Conservation (phyloP, 1,284 basidiomycete genomes). For the Ceratobasidium sp. region DNA sequence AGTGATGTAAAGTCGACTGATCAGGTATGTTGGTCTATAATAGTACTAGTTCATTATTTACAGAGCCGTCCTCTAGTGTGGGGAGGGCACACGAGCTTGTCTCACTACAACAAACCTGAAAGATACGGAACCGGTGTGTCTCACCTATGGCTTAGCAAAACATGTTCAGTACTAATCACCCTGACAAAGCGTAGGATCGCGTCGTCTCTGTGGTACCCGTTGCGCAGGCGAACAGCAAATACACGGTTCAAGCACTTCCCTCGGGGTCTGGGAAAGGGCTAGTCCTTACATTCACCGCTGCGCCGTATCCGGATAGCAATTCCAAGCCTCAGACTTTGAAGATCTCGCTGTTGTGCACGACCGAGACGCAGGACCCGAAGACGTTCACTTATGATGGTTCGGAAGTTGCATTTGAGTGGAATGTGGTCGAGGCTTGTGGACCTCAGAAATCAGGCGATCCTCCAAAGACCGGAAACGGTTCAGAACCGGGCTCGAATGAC, state of each 20-base stretch:
- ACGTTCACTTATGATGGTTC: constrained; percentile 74
- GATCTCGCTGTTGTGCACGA: constrained; percentile 70
- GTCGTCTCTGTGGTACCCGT: constrained; percentile 42
- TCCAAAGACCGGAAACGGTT: constrained; percentile 57
- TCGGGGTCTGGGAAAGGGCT: constrained; percentile 67
- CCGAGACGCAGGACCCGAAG: constrained; percentile 60
- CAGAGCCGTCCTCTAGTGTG: constrained; percentile 66
- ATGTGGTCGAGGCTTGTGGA: constrained; percentile 52
- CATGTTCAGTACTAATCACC: constrained; percentile 58
- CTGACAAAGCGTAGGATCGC: constrained; percentile 58
- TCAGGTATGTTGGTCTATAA: constrained; percentile 68
- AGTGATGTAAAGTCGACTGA: constrained; percentile 68
- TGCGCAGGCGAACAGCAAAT: constrained; percentile 13
- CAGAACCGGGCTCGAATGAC: constrained; percentile 51
- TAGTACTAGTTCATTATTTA: background rate
- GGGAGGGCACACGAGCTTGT: constrained; percentile 75
- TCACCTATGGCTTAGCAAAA: constrained; percentile 67
- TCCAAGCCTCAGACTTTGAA: constrained; percentile 69
- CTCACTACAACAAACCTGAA: constrained; percentile 76
- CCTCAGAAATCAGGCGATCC: constrained; percentile 60
- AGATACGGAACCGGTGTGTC: constrained; percentile 61
- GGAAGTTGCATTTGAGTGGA: constrained; percentile 69
- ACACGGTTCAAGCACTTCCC: constrained; percentile 37
- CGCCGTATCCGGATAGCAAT: constrained; percentile 67
- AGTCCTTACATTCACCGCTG: constrained; percentile 71